Conservation (phyloP, 1,284 basidiomycete species). For the Microbotryum saponariae region DNA sequence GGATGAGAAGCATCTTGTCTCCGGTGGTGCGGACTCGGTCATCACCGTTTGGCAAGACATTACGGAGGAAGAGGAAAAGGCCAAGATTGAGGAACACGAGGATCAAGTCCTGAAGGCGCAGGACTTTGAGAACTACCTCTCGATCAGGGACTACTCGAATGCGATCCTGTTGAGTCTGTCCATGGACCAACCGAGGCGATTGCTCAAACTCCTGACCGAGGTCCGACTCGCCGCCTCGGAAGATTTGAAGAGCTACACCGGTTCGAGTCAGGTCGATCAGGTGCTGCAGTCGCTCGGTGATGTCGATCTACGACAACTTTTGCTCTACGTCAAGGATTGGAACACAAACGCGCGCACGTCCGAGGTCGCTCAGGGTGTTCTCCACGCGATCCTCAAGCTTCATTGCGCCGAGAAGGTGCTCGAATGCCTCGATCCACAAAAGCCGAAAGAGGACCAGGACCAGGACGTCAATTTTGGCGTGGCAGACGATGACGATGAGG, state of each 20-base stretch:
- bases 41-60: constrained; percentile 92
- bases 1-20: constrained; percentile 73
- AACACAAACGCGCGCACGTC: constrained; percentile 83
- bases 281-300: constrained; percentile 65
- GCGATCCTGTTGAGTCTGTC: constrained; percentile 85
- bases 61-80: constrained; percentile 65
- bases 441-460: constrained; percentile 9
- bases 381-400: constrained; percentile 63
- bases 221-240: constrained; percentile 43
- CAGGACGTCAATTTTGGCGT: constrained; percentile 34
- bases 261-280: constrained; percentile 64
- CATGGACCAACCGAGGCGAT: constrained; percentile 85
- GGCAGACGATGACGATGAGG: constrained; percentile 11
- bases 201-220: constrained; percentile 70
- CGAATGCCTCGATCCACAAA: constrained; percentile 34
- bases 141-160: constrained; percentile 77
- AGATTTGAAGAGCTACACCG: constrained; percentile 48
- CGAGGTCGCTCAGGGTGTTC: constrained; percentile 72
- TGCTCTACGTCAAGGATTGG: constrained; percentile 83
- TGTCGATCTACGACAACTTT: constrained; percentile 68
- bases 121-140: constrained; percentile 84
- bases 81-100: constrained; percentile 62
- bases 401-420: constrained; percentile 28
- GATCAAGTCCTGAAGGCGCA: constrained; percentile 78
- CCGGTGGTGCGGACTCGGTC: constrained; percentile 87